Evolutionary conservation across 805 yeast genomes (phyloP).

Genomic region (Candida montana): DNA sequence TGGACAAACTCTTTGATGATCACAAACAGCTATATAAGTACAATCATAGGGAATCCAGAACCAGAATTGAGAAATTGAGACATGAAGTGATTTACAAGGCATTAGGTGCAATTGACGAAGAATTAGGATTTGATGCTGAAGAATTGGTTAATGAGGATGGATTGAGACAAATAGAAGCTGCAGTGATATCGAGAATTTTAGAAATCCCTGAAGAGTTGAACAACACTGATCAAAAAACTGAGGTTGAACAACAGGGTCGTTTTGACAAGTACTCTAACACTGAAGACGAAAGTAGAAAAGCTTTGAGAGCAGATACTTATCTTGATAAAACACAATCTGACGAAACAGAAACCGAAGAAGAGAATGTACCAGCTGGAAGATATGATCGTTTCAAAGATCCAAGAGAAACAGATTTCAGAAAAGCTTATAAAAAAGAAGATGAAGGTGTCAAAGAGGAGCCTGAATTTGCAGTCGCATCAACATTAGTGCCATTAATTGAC

Average conservation of each 20-base stretch:
- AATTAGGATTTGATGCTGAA: conserved; percentile 17
- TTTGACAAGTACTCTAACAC: conserved; percentile 4
- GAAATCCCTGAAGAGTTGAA: conserved; percentile 49
- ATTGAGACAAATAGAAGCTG: conserved; percentile 30
- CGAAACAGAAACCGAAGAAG: conserved; percentile 7
- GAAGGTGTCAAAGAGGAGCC: conserved; percentile 16
- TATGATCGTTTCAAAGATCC: conserved; percentile 6
- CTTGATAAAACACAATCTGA: neutral
- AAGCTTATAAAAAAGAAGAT: conserved; percentile 3
- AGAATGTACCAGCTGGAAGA: neutral
- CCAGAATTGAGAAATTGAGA: conserved; percentile 15
- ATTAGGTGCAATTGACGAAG: conserved; percentile 22
- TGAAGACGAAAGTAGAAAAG: conserved; percentile 4
- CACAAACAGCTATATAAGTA: conserved; percentile 21
- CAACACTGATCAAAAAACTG: neutral
- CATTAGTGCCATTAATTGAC: conserved; percentile 63
- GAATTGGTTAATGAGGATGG: conserved; percentile 11
- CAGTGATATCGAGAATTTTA: conserved; percentile 53
- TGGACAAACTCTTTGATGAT: conserved; percentile 25
- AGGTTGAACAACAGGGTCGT: conserved; percentile 4
- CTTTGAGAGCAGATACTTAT: neutral
- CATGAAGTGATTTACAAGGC: conserved; percentile 16
- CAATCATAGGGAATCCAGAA: conserved; percentile 17
- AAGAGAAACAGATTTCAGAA: conserved; percentile 7
- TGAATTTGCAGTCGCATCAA: conserved; percentile 43